phyloP scores from a whole-genome alignment of 202 grass and related monocot species.

The Carex sylvatica region DNA sequence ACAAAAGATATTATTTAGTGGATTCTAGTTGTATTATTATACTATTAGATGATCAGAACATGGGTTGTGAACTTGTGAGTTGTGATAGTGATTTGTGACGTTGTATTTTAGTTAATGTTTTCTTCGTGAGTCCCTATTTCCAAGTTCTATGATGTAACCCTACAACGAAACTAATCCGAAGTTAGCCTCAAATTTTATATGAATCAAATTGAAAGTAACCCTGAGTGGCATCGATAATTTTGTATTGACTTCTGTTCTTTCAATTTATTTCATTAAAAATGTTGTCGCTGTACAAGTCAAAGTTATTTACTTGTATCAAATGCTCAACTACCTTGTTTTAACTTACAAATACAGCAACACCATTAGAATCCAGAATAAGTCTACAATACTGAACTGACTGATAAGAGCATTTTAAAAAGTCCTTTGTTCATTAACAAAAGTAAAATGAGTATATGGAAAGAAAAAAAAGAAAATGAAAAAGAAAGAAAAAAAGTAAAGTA shows the following conservation, averaged over 20 bases:
- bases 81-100: conserved; percentile 7
- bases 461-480: neutral
- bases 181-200: neutral
- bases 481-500: neutral
- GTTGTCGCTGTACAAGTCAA: neutral
- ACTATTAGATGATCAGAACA: neutral
- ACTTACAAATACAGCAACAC: no score
- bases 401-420: neutral
- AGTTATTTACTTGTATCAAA: neutral
- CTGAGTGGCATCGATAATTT: neutral
- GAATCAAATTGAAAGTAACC: neutral
- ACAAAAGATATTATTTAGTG: neutral
- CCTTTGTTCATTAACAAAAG: neutral
- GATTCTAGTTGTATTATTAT: neutral
- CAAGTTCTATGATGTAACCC: neutral
- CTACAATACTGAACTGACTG: neutral
- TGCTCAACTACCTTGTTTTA: no score
- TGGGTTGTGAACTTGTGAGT: neutral
- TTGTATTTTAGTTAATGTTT: conserved; percentile 1
- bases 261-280: neutral
- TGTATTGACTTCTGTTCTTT: no score
- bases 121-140: neutral
- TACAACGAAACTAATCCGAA: neutral
- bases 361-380: no score
- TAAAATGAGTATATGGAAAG: neutral